These are phyloP conservation scores for Parietaria judaica DNA, from an alignment of 306 rosid species.

Conservation along the genomic window DNA sequence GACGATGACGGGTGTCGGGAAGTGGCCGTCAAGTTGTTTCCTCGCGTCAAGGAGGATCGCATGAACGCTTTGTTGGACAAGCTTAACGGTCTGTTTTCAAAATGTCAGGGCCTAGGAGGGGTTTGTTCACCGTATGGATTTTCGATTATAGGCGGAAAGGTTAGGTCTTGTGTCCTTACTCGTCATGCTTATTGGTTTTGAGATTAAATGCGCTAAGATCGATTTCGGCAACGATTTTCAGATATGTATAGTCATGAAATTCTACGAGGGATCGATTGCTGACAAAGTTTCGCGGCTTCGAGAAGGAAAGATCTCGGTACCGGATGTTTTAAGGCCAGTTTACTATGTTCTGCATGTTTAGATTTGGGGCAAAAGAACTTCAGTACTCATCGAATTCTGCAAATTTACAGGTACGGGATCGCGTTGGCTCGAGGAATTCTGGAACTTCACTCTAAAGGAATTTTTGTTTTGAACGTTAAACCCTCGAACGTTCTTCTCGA, in stretches of 20 bases:
- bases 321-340: constrained; percentile 58
- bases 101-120: constrained; percentile 48
- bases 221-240: constrained; percentile 21
- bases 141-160: constrained; percentile 72
- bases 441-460: constrained; percentile 64
- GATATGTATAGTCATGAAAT: constrained; percentile 75
- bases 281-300: constrained; percentile 74
- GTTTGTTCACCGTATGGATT: constrained; percentile 60
- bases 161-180: constrained; percentile 20
- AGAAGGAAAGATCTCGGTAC: constrained; percentile 56
- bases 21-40: constrained; percentile 83
- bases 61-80: constrained; percentile 50
- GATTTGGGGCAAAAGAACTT: background rate
- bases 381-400: constrained; percentile 18
- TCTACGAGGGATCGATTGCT: constrained; percentile 78
- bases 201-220: constrained; percentile 16
- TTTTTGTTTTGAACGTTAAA: constrained; percentile 71
- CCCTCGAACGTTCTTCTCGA: constrained; percentile 62
- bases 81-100: constrained; percentile 42
- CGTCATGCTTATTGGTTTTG: constrained; percentile 4
- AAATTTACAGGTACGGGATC: constrained; percentile 68
- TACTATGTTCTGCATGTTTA: constrained; percentile 6
- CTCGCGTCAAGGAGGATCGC: constrained; percentile 54
- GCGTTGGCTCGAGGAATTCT: constrained; percentile 56
- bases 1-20: constrained; percentile 74